Conservation (phyloP, 2,329 filamentous ascomycete species). For the Microcyclospora tardicrescens region DNA sequence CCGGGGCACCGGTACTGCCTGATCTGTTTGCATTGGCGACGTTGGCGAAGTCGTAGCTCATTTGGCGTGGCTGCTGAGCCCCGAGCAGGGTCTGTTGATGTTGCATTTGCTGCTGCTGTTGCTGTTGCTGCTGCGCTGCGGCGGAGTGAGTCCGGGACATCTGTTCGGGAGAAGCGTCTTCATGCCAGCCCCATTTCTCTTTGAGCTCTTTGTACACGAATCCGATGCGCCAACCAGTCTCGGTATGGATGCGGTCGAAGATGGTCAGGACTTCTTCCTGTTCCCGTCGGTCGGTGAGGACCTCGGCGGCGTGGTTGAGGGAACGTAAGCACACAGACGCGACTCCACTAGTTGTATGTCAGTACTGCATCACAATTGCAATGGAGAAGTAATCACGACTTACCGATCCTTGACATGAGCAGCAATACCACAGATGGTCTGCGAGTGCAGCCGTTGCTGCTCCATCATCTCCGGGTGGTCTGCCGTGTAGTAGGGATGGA, state of each 20-base stretch:
- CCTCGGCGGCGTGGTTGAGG: constrained; percentile 63
- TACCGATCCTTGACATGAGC: constrained; percentile 68
- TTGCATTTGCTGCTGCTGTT: constrained; percentile 19
- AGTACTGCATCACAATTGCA: constrained; percentile 2
- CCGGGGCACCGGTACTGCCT: constrained; percentile 10
- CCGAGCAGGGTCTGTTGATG: constrained; percentile 8
- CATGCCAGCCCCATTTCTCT: constrained; percentile 64
- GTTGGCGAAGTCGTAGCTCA: background rate
- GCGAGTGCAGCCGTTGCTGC: constrained; percentile 60
- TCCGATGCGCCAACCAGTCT: constrained; percentile 67
- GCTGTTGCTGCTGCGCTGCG: constrained; percentile 12
- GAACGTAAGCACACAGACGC: constrained; percentile 68
- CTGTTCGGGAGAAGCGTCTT: constrained; percentile 27
- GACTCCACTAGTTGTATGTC: constrained; percentile 42
- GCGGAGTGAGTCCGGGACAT: constrained; percentile 24
- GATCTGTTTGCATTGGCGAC: constrained; percentile 3
- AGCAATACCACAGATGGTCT: constrained; percentile 79
- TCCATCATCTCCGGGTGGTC: constrained; percentile 53
- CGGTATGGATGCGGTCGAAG: constrained; percentile 58
- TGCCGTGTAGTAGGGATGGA: constrained; percentile 53
- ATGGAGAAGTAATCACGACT: constrained; percentile 8
- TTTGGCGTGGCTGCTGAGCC: constrained; percentile 8
- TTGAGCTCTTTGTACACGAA: constrained; percentile 62
- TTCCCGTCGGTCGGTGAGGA: constrained; percentile 53
- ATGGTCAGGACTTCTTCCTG: constrained; percentile 72